These are phyloP conservation scores for Pseudogymnoascus sp. DNA, from an alignment of 2,329 filamentous ascomycete genomes.

Conservation along the genomic window DNA sequence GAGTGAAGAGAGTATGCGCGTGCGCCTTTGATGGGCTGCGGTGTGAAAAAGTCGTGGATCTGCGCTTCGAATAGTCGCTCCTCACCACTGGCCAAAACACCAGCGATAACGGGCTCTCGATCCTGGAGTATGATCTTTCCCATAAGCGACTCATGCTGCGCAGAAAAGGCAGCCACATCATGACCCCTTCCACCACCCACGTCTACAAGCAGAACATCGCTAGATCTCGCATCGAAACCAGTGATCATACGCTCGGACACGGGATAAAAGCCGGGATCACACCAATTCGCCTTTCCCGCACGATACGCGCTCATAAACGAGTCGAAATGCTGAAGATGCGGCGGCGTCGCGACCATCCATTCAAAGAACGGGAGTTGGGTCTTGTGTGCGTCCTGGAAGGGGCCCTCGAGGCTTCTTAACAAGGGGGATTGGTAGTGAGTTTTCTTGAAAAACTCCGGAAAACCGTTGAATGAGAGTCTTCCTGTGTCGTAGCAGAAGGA, in stretches of 20 bases:
- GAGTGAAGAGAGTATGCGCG: constrained; percentile 26
- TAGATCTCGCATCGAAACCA: constrained; percentile 9
- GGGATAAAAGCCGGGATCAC: constrained; percentile 26
- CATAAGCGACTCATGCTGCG: not conserved
- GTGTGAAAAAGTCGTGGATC: constrained; percentile 32
- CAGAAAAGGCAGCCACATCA: constrained; percentile 5
- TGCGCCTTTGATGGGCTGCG: constrained; percentile 31
- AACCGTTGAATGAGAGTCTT: constrained; percentile 27
- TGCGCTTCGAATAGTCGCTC: constrained; percentile 23
- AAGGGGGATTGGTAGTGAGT: constrained; percentile 26
- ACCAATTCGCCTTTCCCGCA: constrained; percentile 31
- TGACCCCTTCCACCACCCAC: constrained; percentile 21
- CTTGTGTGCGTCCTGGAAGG: constrained; percentile 31
- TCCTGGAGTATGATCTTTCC: not conserved
- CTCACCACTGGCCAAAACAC: constrained; percentile 20
- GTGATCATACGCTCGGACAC: constrained; percentile 18
- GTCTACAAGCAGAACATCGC: constrained; percentile 20
- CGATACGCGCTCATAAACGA: constrained; percentile 32
- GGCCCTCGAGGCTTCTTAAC: constrained; percentile 23
- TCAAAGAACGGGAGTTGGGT: constrained; percentile 30
- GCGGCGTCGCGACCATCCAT: constrained; percentile 30
- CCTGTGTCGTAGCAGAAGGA: constrained; percentile 31
- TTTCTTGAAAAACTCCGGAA: constrained; percentile 28
- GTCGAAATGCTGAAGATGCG: constrained; percentile 28
- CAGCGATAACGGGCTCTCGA: not conserved